Base-by-base conservation (phyloP, 179 eudicot genomes). In the Beta macrorhiza region DNA sequence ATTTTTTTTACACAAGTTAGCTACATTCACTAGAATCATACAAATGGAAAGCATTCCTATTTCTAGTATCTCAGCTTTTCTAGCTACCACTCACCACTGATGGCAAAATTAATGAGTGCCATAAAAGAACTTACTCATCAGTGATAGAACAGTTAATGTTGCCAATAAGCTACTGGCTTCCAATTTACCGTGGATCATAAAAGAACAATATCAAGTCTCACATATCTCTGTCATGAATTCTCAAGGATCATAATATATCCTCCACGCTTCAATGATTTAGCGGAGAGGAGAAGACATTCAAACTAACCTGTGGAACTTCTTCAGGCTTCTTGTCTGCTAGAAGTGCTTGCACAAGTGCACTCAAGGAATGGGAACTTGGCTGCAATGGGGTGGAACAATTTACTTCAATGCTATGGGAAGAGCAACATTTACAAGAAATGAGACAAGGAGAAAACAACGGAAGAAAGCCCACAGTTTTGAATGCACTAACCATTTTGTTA, bases 271-370 rank as follows among this genome's bases (percentile, higher is more conserved):
- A 5, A 49, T 9, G 4, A 49, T 6, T 6, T 49, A 49, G 53
- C 11, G 11, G 11, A 49, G 53, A 7, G 53, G 72, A 37, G 44
- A 53, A 47, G 16, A 42, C 73, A 74, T 57, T 19, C 25, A 72
- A 76, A 82, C 92, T 83, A 87, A 96, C 99, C 86, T 83, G 92
- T 69, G 98, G 98, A 84, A 96, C 89, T 86, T 96, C 99, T 78
- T 96, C 99, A 59, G 96, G 97, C 81, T 90, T 93, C 87, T 94
- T 96, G 78, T 96, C 98, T 15, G 85, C 83, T 82, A 96, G 86
- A 83, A 88, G 84, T 22, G 92, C 90, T 76, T 93, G 94, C 80
- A 96, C 89, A 87, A 96, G 99, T 88, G 86, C 82, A 79, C 92
- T 89, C 87, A 96, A 85, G 59, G 99, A 90, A n/a, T 12, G 82